Base-by-base conservation (phyloP, 1,284 basidiomycete genomes). In the Cryptococcus amylolentus region DNA sequence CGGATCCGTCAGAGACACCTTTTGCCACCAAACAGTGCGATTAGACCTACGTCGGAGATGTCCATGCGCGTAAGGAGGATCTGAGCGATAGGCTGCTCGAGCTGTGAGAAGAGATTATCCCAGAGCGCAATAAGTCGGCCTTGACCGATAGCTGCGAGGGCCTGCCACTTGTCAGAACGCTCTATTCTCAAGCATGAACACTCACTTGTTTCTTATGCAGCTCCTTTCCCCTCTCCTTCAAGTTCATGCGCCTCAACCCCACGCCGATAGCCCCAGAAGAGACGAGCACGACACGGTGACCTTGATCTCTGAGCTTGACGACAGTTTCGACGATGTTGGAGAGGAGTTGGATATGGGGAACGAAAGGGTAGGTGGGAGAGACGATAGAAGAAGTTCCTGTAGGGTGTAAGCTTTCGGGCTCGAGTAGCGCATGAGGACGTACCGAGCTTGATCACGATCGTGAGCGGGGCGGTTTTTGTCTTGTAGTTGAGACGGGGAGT, bases 201-300 rank as follows among this genome's bases (percentile, higher is more conserved):
- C 65, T 57, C 41, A 87, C 90, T 82, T 98, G 94, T 76, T 95
- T 94, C 55, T 91, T 90, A 4, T 89, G 87, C 14, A 98, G 78
- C 54, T 83, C 86, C 68, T 94, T 95, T 1, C 93, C 91, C 57
- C 84, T 82, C 55, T 84, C 85, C 16, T 86, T 83, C 62, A 96
- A 79, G 37, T 86, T 82, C 95, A 98, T 98, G 44, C 92, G 83
- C 69, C 93, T 87, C 54, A 97, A 76, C 0, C 95, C 96, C 39
- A 98, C 90, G 1, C 89, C 96, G 56, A 98, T 98, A 14, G 95
- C 96, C 0, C 95, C 95, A 12, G 93, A 96, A 64, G 89, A 93
- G 55, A 97, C 93, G 13, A 99, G 84, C 3, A 98, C 90, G 55
- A 98, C 91, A 64, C 89, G 87, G 79, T 99, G 95, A 0, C 95